Evolutionary conservation across 2,329 filamentous ascomycete species (phyloP), one percentile per base, ranked within the genome.

Genomic region (Pyrenochaeta sp.): DNA sequence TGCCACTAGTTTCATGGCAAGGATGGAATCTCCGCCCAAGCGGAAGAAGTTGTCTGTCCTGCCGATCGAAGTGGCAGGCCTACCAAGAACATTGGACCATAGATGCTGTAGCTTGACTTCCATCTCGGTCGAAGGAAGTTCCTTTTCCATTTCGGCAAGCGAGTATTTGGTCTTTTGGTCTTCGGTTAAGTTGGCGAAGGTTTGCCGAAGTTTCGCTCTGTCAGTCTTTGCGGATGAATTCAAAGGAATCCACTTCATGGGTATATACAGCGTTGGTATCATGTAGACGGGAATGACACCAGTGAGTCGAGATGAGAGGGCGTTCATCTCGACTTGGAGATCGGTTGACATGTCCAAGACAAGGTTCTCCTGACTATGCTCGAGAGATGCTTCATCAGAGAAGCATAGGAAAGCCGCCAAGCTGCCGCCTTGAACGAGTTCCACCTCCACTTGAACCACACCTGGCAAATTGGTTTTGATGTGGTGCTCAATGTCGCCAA

Each of bases 221-320:
- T 74, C 64, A 3, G 59, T 55, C 47, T 85, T 85, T 0, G 80
- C 77, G 5, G 82, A 83, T 1, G 78, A 69, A 5, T 81, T 66
- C 1, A 78, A 66, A 0, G 83, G 83, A 22, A 85, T 68, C 7
- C 74, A 56, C 24, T 72, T 77, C 32, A 84, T 61, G 0, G 79
- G 75, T 9, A 84, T 78, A 51, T 80, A 83, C 10, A 77, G 76
- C 0, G 73, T 73, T 0, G 83, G 79, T 0, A 80, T 69, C 77
- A 80, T 80, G 58, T 79, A 77, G 9, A 34, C 37, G 1, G 73
- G 72, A 5, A 75, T 36, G 32, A 36, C 13, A 13, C 32, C 32
- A 8, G 13, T 36, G 32, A 9, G 32, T 13, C 8, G 13, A 9
- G 32, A 36, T 15, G 19, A 5, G 36, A 7, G 7, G 19, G 19